Conservation (phyloP, 2,329 filamentous ascomycete species). For the Aspergillus sp. region DNA sequence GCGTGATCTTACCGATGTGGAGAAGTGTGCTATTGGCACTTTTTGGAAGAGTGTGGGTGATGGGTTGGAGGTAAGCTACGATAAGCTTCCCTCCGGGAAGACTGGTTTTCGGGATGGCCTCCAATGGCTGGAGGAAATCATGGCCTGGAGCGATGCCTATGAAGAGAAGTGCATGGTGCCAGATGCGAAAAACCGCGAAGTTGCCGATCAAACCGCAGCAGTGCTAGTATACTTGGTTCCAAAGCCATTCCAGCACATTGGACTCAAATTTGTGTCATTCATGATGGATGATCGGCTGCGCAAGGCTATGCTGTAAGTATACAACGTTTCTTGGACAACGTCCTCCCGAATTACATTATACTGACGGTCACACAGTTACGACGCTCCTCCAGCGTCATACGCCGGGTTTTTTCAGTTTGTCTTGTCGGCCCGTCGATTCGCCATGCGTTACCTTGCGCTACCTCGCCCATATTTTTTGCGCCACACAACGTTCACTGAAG, state of each 20-base stretch:
- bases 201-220: slow-evolving; percentile 60
- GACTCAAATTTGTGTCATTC: slow-evolving; percentile 53
- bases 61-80: slow-evolving; percentile 63
- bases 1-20: slow-evolving; percentile 65
- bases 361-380: slow-evolving; percentile 32
- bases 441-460: slow-evolving; percentile 59
- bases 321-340: background rate
- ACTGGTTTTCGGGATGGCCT: slow-evolving; percentile 51
- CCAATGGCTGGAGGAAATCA: slow-evolving; percentile 54
- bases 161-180: slow-evolving; percentile 62
- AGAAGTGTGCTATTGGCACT: slow-evolving; percentile 65
- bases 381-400: slow-evolving; percentile 37
- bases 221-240: slow-evolving; percentile 61
- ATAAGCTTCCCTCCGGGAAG: slow-evolving; percentile 42
- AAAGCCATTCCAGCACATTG: slow-evolving; percentile 46
- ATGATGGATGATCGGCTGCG: slow-evolving; percentile 66
- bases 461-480: slow-evolving; percentile 54
- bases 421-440: slow-evolving; percentile 55
- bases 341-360: background rate
- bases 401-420: slow-evolving; percentile 45
- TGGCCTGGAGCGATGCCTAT: slow-evolving; percentile 55
- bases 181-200: slow-evolving; percentile 48
- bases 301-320: slow-evolving; percentile 62
- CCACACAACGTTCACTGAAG: slow-evolving; percentile 42
- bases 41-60: slow-evolving; percentile 73